A percentile compares a stretch with the other conserved stretches of the same genome.
Evolutionary conservation across 352 stramenopile genomes (phyloP).

Genomic region (Globisporangium yorkense): DNA sequence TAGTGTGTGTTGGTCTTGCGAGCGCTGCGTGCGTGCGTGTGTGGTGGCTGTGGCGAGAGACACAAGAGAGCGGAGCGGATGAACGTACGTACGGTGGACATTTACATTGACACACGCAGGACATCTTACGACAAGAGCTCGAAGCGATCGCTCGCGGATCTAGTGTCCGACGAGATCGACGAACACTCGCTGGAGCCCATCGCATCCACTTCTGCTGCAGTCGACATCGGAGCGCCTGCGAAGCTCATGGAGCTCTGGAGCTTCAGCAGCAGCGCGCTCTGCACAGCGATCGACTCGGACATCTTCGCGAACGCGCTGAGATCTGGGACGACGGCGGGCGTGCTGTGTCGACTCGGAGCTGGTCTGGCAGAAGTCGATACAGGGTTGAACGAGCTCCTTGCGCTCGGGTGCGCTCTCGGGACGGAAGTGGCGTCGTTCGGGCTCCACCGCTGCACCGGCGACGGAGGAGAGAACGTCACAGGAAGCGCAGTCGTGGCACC

Average conservation of each 20-base stretch:
- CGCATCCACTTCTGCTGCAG: not conserved
- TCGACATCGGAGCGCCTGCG: not conserved
- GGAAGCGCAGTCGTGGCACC: too few species aligned
- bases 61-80: not conserved
- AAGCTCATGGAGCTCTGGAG: conserved; percentile 2
- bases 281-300: conserved; percentile 5
- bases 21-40: too few species aligned
- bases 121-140: conserved; percentile 4
- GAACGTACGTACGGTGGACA: not conserved
- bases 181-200: not conserved
- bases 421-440: not conserved
- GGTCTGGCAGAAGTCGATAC: not conserved
- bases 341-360: not conserved
- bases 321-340: not conserved
- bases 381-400: not conserved
- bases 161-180: too few species aligned
- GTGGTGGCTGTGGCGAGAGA: too few species aligned
- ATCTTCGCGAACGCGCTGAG: conserved; percentile 3
- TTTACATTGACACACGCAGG: not conserved
- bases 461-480: not conserved
- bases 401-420: not conserved
- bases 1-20: too few species aligned
- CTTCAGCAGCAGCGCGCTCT: not conserved
- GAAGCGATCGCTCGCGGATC: conserved; percentile 2
- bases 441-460: not conserved